phyloP scores from a whole-genome alignment of 495 filamentous ascomycete genomes.

The Aspergillus avenaceus region DNA sequence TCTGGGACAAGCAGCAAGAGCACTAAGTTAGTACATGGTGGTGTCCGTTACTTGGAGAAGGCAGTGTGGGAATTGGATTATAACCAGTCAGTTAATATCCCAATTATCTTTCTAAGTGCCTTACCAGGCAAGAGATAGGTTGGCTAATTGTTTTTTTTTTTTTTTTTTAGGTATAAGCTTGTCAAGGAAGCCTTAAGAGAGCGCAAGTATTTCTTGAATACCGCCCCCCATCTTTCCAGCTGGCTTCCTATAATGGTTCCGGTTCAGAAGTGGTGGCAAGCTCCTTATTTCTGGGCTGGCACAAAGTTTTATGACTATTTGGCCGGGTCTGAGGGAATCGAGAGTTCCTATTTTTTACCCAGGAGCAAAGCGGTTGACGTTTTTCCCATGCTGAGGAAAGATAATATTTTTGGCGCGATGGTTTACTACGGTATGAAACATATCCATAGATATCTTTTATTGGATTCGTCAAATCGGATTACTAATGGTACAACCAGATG shows the following conservation, averaged over 20 bases:
- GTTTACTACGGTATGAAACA: slow-evolving; percentile 78
- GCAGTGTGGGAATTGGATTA: slow-evolving; percentile 96
- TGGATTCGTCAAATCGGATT: slow-evolving; percentile 12
- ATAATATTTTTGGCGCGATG: slow-evolving; percentile 80
- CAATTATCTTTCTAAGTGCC: too few species aligned
- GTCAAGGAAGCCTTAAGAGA: slow-evolving; percentile 95
- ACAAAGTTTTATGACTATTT: slow-evolving; percentile 95
- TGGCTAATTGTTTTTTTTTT: slow-evolving; percentile 6
- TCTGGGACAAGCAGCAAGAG: slow-evolving; percentile 93
- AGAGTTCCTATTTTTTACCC: slow-evolving; percentile 94
- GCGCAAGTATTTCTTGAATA: slow-evolving; percentile 92
- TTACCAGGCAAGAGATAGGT: too few species aligned
- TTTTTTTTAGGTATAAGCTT: slow-evolving; percentile 61
- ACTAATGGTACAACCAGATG: slow-evolving; percentile 49
- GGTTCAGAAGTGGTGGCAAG: slow-evolving; percentile 94
- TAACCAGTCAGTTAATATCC: slow-evolving; percentile 70
- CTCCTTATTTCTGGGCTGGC: slow-evolving; percentile 94
- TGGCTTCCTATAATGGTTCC: slow-evolving; percentile 99
- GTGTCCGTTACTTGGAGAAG: slow-evolving; percentile 95
- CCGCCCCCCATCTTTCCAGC: slow-evolving; percentile 87
- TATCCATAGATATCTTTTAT: neutral
- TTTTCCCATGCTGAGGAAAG: slow-evolving; percentile 95
- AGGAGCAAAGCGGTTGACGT: slow-evolving; percentile 91
- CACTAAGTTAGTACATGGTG: slow-evolving; percentile 96
- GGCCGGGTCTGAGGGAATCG: slow-evolving; percentile 92